Percentiles rank a stretch among this genome's conserved stretches.
These are phyloP conservation scores for Trichoderma erinaceum DNA, from an alignment of 495 filamentous ascomycete species.

Conservation along the genomic window DNA sequence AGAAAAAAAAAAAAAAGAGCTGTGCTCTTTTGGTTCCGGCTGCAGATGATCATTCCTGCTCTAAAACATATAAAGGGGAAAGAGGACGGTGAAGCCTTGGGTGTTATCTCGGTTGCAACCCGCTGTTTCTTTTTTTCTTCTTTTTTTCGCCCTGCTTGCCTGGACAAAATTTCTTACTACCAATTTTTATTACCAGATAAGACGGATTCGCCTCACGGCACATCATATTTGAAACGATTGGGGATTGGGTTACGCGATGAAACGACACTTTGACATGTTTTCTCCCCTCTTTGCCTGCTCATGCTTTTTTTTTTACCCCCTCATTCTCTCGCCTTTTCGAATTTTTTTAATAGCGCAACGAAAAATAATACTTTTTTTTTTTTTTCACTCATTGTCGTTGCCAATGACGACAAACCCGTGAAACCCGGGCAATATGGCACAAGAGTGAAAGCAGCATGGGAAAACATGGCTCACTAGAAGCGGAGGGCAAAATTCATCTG, in stretches of 20 bases:
- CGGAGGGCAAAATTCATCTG: slow-evolving; percentile 1
- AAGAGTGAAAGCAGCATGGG: not conserved
- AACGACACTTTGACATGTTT: not conserved
- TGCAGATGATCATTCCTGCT: not conserved
- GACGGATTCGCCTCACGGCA: slow-evolving; percentile 13
- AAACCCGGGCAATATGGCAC: not conserved
- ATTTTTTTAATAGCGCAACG: not conserved
- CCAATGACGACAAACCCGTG: not conserved
- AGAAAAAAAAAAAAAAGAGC: not conserved
- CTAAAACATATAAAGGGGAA: not conserved
- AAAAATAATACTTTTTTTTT: not conserved
- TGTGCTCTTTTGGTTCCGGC: not conserved
- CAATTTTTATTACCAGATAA: slow-evolving; percentile 7
- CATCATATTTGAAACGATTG: slow-evolving; percentile 6
- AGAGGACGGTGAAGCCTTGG: not conserved
- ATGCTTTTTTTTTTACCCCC: not conserved
- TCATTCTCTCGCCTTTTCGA: not conserved
- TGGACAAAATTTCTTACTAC: not conserved
- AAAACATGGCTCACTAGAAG: not conserved
- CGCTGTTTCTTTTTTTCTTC: not conserved
- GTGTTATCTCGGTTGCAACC: not conserved
- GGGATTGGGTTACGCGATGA: slow-evolving; percentile 7
- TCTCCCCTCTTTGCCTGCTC: not conserved
- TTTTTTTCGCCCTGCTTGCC: not conserved
- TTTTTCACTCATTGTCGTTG: not conserved